Percentiles rank a stretch among this genome's conserved stretches.
phyloP scores from a whole-genome alignment of 257 asterid genomes.

The Solanum chiquidenum region DNA sequence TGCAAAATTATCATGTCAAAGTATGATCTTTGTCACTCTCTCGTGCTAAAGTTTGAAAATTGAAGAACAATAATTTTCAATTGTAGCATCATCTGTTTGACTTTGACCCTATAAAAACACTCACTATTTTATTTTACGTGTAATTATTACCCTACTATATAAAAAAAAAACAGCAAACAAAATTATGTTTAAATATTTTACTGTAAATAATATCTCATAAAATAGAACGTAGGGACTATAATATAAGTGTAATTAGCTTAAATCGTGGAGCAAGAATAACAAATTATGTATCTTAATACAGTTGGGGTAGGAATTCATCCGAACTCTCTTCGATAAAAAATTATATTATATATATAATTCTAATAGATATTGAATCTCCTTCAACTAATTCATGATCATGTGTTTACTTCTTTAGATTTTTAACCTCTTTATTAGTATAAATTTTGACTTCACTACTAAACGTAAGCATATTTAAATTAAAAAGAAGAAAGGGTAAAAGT shows the following conservation, averaged over 20 bases:
- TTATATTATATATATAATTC: too few species aligned
- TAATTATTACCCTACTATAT: not conserved
- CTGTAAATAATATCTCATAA: not conserved
- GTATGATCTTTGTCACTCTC: not conserved
- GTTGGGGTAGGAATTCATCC: too few species aligned
- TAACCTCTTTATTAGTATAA: too few species aligned
- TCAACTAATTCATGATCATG: too few species aligned
- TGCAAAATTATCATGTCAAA: not conserved
- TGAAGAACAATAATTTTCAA: not conserved
- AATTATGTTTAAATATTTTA: not conserved
- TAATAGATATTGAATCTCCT: not conserved
- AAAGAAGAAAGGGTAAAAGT: not conserved
- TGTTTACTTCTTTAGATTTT: too few species aligned
- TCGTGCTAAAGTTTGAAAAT: not conserved
- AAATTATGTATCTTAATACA: not conserved
- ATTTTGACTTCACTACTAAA: not conserved
- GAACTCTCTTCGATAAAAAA: too few species aligned
- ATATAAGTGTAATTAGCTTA: not conserved
- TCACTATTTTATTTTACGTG: not conserved
- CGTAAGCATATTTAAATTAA: too few species aligned
- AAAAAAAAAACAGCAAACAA: not conserved
- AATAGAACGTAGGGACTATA: not conserved
- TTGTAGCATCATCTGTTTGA: not conserved
- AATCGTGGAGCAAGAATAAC: not conserved
- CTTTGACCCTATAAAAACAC: not conserved